Percentiles rank a stretch among this genome's conserved stretches.
These are phyloP conservation scores for Raphanus sativus DNA, from an alignment of 345 rosid species.

Conservation along the genomic window DNA sequence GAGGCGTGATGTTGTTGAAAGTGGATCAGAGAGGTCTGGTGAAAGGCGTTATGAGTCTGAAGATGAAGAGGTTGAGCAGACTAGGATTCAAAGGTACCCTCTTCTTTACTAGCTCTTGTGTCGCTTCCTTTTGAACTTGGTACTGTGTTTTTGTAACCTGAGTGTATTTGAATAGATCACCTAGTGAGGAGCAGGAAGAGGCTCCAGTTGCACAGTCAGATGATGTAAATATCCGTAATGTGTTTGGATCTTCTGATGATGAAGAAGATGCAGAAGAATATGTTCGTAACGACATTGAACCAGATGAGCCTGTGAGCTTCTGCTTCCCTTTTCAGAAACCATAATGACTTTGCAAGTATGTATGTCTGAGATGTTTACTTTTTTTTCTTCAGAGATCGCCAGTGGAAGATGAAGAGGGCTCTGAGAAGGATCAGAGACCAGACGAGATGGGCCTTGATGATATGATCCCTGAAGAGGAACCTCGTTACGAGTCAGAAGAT, in stretches of 20 bases:
- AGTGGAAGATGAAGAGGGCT: slow-evolving; percentile 77
- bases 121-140: too few relatives aligned
- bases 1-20: slow-evolving; percentile 68
- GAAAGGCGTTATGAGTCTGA: slow-evolving; percentile 71
- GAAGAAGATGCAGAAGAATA: slow-evolving; percentile 83
- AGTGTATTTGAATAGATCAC: too few relatives aligned
- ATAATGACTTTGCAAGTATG: neutral
- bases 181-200: slow-evolving; percentile 67
- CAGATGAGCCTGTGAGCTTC: slow-evolving; percentile 54
- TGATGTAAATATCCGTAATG: slow-evolving; percentile 93
- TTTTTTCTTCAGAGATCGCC: slow-evolving; percentile 59
- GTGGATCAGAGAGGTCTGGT: slow-evolving; percentile 87
- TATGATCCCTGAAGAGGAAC: slow-evolving; percentile 68
- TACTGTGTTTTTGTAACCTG: too few relatives aligned
- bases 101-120: too few relatives aligned
- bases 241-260: slow-evolving; percentile 96
- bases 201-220: slow-evolving; percentile 58
- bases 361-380: slow-evolving; percentile 3
- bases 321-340: slow-evolving; percentile 7
- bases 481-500: slow-evolving; percentile 77
- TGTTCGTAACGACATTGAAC: slow-evolving; percentile 67
- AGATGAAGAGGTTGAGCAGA: slow-evolving; percentile 89
- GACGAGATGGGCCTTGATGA: slow-evolving; percentile 58
- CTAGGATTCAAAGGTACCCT: slow-evolving; percentile 59
- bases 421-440: slow-evolving; percentile 62